Percentiles rank a stretch among this genome's conserved stretches.
phyloP scores from a whole-genome alignment of 148 eudicot species.

The Dianthus caryophyllus region DNA sequence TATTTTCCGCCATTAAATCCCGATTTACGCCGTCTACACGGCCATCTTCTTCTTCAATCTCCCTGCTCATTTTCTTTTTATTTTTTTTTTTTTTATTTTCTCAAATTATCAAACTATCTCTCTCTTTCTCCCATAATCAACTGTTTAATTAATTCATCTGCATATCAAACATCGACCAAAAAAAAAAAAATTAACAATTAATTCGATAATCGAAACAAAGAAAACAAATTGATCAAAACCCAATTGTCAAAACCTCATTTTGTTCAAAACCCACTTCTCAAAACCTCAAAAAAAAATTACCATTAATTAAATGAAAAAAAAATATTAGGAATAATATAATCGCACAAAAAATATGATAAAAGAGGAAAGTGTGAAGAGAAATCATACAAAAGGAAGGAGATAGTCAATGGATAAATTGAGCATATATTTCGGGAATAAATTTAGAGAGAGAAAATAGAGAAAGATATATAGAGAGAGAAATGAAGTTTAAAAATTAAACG shows the following conservation, averaged over 20 bases:
- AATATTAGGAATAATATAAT: background rate
- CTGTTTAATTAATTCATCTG: constrained; percentile 11
- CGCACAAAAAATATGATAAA: background rate
- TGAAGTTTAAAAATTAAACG: background rate
- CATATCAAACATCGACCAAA: background rate
- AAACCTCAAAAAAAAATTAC: background rate
- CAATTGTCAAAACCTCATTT: background rate
- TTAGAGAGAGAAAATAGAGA: background rate
- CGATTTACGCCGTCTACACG: background rate
- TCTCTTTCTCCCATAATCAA: background rate
- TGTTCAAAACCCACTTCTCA: background rate
- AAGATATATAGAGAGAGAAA: constrained; percentile 7
- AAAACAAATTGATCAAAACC: background rate
- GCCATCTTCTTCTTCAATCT: background rate
- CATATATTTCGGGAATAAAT: background rate
- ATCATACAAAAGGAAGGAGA: constrained; percentile 5
- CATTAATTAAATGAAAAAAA: too few relatives aligned
- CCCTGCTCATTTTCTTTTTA: background rate
- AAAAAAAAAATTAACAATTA: too few relatives aligned
- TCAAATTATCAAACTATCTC: background rate
- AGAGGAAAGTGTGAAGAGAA: background rate
- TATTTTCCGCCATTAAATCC: constrained; percentile 4
- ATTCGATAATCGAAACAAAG: background rate
- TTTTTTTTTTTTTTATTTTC: background rate
- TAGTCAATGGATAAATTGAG: constrained; percentile 8